Evolutionary conservation across 208 protist genomes (phyloP), one percentile per base, ranked within the genome.

Genomic region (Crithidia expoeki): DNA sequence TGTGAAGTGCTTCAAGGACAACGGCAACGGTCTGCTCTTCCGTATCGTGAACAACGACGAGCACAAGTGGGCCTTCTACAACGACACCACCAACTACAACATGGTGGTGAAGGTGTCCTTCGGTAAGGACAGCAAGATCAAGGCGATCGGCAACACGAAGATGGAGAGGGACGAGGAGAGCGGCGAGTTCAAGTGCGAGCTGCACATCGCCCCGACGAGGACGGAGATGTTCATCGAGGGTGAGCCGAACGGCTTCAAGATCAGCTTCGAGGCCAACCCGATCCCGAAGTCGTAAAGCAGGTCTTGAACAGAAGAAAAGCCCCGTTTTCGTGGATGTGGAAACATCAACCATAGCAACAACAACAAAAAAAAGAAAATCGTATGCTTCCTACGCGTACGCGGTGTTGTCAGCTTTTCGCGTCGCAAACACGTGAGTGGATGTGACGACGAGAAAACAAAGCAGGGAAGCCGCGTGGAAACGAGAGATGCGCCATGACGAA

Each of bases 1-100:
- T 12, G 55, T 87, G 30, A 92, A 92, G 74, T 92, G 86, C 79
- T 94, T 94, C 74, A 76, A 76, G 71, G 81, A 94, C 61, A 86
- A 92, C 64, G 88, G 88, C 70, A 94, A 94, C 77, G 88, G 88
- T 33, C 80, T 94, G 34, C 75, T 94, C 49, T 94, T 94, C 80
- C 88, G 88, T 50, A 86, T 94, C 59, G 77, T 94, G 28, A 88
- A 94, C 77, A 68, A 83, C 27, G 77, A 88, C 52, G 83, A 90
- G 70, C 85, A 86, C 76, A 77, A 86, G 74, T 94, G 88, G 88
- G 83, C 81, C 61, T 94, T 92, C 68, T 94, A 94, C 78, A 94
- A 94, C 72, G 89, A 94, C 68, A 92, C 89, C 40, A 87, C 68
- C 23, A 79, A 80, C 56, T 94, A 92, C 84, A 81, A 83, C 58